A percentile compares a stretch with the other conserved stretches of the same genome.
Conservation (phyloP, 164 flowering plant species). For the Berberis thunbergii region DNA sequence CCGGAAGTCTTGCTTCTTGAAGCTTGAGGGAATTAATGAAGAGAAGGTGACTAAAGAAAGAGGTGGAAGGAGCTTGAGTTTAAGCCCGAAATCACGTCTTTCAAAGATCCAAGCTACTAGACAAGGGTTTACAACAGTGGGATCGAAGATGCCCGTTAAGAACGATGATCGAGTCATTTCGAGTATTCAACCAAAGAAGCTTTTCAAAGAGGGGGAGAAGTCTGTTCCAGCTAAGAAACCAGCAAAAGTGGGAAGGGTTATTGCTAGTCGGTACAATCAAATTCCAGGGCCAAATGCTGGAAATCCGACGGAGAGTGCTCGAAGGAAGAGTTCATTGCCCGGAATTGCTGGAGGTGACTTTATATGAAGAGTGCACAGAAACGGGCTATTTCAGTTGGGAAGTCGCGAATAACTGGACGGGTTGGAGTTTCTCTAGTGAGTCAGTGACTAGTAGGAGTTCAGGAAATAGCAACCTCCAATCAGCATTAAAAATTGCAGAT, state of each 20-base stretch:
- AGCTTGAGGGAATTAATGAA: constrained; percentile 57
- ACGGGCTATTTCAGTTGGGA: constrained; percentile 28
- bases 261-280: constrained; percentile 66
- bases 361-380: constrained; percentile 37
- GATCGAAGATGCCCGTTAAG: constrained; percentile 39
- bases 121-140: constrained; percentile 43
- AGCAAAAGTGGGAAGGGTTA: constrained; percentile 42
- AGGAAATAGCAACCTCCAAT: constrained; percentile 14
- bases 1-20: constrained; percentile 60
- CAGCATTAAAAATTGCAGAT: constrained; percentile 20
- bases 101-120: constrained; percentile 27
- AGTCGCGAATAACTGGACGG: constrained; percentile 8
- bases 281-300: constrained; percentile 12
- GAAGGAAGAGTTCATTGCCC: constrained; percentile 51
- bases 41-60: constrained; percentile 27
- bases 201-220: constrained; percentile 53
- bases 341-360: constrained; percentile 36
- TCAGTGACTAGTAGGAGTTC: constrained; percentile 24
- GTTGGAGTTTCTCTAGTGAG: constrained; percentile 37
- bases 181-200: constrained; percentile 55
- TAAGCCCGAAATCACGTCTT: constrained; percentile 53
- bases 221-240: constrained; percentile 40
- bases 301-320: constrained; percentile 29
- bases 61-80: constrained; percentile 38
- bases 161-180: constrained; percentile 35